Conservation (phyloP, 179 eudicot genomes). For the Patellifolia procumbens region DNA sequence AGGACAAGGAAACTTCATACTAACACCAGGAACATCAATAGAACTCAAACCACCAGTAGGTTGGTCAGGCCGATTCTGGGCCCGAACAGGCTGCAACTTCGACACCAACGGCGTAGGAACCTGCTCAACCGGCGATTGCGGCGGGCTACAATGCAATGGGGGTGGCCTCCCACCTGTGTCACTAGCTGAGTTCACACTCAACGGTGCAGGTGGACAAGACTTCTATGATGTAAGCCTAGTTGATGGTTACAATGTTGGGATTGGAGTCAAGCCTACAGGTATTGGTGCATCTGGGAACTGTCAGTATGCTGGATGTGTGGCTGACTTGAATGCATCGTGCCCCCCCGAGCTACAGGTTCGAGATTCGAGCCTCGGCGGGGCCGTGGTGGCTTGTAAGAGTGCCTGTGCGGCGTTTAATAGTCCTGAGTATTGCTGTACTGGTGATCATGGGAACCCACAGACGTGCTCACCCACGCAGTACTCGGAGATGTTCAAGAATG, state of each 20-base stretch:
- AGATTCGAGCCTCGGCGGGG: background rate
- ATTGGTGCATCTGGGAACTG: constrained; percentile 5
- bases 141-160: constrained; percentile 19
- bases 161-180: constrained; percentile 27
- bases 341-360: constrained; percentile 16
- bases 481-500: constrained; percentile 27
- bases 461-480: constrained; percentile 24
- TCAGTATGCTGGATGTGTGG: constrained; percentile 21
- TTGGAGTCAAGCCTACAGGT: constrained; percentile 15
- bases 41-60: constrained; percentile 18
- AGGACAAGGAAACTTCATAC: background rate
- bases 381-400: constrained; percentile 28
- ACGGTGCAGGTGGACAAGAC: constrained; percentile 27
- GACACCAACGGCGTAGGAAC: constrained; percentile 16
- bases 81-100: constrained; percentile 26
- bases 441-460: constrained; percentile 18
- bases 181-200: constrained; percentile 28
- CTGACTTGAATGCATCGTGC: constrained; percentile 22
- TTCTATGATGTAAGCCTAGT: constrained; percentile 34
- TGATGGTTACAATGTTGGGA: constrained; percentile 26
- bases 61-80: constrained; percentile 33
- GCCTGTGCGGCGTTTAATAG: constrained; percentile 29
- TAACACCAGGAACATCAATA: background rate
- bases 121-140: constrained; percentile 28
- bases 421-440: constrained; percentile 27